Evolutionary conservation across 805 yeast genomes (phyloP), one percentile per base, ranked within the genome.

Genomic region (Sugiyamaella lignohabitans): DNA sequence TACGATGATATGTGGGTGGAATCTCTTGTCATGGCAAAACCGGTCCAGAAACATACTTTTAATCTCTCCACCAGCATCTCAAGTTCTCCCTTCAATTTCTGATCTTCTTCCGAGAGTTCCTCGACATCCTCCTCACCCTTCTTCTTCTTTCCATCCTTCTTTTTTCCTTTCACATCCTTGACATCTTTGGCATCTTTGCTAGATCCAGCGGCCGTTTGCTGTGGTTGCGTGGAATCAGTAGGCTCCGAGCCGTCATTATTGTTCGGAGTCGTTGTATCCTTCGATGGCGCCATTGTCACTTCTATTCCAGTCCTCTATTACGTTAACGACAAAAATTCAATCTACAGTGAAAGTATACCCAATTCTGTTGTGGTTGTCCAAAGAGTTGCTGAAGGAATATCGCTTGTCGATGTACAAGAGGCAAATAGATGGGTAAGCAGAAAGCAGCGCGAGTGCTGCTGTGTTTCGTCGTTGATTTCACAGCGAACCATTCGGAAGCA

Each of bases 51-150:
- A 74, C 72, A 63, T 53, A 80, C 88, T 50, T 68, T 68, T 52
- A 93, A 70, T 45, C 87, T 76, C 64, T 87, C 94, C 8, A 88
- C 97, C 34, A 93, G 73, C 73, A 79, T 68, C 58, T 89, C 98
- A 59, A 93, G 76, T 60, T 88, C 95, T 43, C 76, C 78, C 62
- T 93, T 89, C 56, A 93, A 75, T 62, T 83, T 85, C 56, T 79
- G 83, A 66, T 93, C 98, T 65, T 91, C 98, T 65, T 89, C 98
- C 23, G 88, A 83, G 50, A 93, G 75, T 62, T 88, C 96, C 62
- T 88, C 96, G 59, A 82, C 94, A 30, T 67, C 69, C 35, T 60
- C 57, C 45, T 60, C 62, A 40, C 59, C 58, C 54, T 62, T 61
- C 48, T 53, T 49, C 52, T 62, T 57, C 45, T 57, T 58, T 49